Base-by-base conservation (phyloP, 371 early-diverging fungal genomes). In the Mucor plumbeus region DNA sequence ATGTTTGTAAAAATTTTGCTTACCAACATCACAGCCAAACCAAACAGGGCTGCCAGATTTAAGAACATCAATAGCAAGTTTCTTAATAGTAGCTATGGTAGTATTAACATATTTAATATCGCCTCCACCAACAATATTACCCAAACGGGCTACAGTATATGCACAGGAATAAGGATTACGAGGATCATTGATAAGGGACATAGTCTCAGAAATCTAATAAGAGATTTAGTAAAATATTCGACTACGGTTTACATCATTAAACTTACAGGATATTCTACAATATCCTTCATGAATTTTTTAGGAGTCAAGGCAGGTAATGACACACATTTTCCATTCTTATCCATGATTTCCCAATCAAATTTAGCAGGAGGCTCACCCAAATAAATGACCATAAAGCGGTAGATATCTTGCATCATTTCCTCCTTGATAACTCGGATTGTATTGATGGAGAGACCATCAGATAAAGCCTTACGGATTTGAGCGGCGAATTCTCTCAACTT, bases 1-100 rank as follows among this genome's bases (percentile, higher is more conserved):
- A 26, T 1, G 26, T 26, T 33, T n/a, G 34, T 56, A 36, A 34
- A 7, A 35, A 35, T 14, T 6, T n/a, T 39, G 73, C 78, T 89
- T 90, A 70, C 92, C 91, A 21, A 93, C 92, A 76, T 94, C 93
- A 57, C 91, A 90, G 8, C 93, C 93, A 65, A 93, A 94, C 94
- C 93, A 93, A 11, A 93, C 92, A 5, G 94, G 92, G 3, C 79
- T 75, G 33, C 88, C 89, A 0, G 82, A 74, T 59, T 86, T 83
- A 54, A 93, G 76, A 31, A 84, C 87, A 21, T 83, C 73, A 54
- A 88, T 73, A 0, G 90, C 90, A 11, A 88, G 78, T 11, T 78
- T 63, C 82, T 94, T 93, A 57, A 92, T 71, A 21, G 75, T 80
- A 0, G 81, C 80, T 6, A 86, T 68, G 0, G 78, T 71, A 14